These are phyloP conservation scores for Fusarium duplospermum DNA, from an alignment of 2,329 filamentous ascomycete species.

Conservation along the genomic window DNA sequence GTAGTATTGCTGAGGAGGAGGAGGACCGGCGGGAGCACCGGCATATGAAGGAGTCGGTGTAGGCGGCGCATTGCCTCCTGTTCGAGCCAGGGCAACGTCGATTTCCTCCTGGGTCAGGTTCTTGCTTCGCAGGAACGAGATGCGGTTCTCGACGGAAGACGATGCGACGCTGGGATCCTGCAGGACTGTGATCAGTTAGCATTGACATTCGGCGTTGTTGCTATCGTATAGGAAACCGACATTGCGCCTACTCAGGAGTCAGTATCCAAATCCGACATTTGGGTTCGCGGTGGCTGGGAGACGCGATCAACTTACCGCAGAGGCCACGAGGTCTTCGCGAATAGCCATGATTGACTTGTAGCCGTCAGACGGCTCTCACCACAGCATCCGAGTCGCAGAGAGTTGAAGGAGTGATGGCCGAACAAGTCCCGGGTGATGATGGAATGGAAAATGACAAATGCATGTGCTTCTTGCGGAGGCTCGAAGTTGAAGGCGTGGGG, in stretches of 20 bases:
- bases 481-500: conserved; percentile 26
- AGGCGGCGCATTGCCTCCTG: conserved; percentile 68
- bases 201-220: background rate
- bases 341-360: conserved; percentile 73
- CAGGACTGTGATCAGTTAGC: conserved; percentile 71
- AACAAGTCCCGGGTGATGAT: conserved; percentile 23
- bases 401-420: conserved; percentile 5
- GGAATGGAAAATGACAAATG: conserved; percentile 38
- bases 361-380: conserved; percentile 36
- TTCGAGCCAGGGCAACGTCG: conserved; percentile 82
- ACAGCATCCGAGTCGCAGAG: conserved; percentile 33
- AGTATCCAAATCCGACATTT: conserved; percentile 24
- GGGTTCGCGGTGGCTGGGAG: conserved; percentile 11
- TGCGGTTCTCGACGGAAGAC: conserved; percentile 90
- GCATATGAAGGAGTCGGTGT: conserved; percentile 54
- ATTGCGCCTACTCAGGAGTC: conserved; percentile 52
- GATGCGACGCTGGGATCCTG: conserved; percentile 92
- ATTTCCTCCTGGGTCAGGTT: conserved; percentile 98
- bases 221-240: conserved; percentile 47
- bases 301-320: conserved; percentile 68
- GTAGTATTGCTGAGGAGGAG: conserved; percentile 60
- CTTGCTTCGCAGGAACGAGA: conserved; percentile 95
- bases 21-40: conserved; percentile 56
- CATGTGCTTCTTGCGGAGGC: conserved; percentile 46
- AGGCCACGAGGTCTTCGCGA: conserved; percentile 91